phyloP scores from a whole-genome alignment of 495 filamentous ascomycete genomes.

The Lepraria neglecta region DNA sequence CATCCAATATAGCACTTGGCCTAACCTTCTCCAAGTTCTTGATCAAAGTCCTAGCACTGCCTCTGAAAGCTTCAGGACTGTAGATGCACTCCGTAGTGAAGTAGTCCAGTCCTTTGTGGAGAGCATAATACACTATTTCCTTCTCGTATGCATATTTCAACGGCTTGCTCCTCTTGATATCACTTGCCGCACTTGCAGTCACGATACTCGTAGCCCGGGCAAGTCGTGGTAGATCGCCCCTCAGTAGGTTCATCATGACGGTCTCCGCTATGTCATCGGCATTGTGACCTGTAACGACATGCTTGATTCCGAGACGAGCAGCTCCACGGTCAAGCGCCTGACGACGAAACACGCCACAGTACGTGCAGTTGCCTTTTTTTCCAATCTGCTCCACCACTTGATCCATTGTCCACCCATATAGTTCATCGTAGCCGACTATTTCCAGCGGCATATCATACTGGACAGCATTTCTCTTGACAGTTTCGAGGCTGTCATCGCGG shows the following conservation, averaged over 20 bases:
- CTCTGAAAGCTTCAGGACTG: constrained; percentile 95
- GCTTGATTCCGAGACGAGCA: constrained; percentile 75
- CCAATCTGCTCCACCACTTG: constrained; percentile 92
- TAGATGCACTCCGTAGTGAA: constrained; percentile 99
- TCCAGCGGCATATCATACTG: constrained; percentile 88
- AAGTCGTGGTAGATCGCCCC: constrained; percentile 82
- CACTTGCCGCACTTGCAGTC: constrained; percentile 64
- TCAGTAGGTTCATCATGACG: constrained; percentile 91
- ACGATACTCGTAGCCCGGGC: constrained; percentile 89
- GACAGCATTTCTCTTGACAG: constrained; percentile 84
- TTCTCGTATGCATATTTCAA: constrained; percentile 98
- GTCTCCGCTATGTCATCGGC: constrained; percentile 98
- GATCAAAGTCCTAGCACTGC: constrained; percentile 82
- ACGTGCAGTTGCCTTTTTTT: constrained; percentile 98
- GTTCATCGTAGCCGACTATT: constrained; percentile 86
- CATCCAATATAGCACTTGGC: constrained; percentile 88
- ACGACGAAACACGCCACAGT: constrained; percentile 92
- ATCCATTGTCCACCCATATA: constrained; percentile 99
- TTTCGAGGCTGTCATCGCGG: constrained; percentile 89
- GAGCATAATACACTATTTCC: constrained; percentile 95
- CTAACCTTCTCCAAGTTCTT: constrained; percentile 91
- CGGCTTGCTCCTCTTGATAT: constrained; percentile 89
- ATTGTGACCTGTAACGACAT: constrained; percentile 97
- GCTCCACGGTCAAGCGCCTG: constrained; percentile 93
- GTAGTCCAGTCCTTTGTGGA: constrained; percentile 93